Evolutionary conservation across 2,329 filamentous ascomycete species (phyloP).

Genomic region (Paraphaeosphaeria sporulosa): DNA sequence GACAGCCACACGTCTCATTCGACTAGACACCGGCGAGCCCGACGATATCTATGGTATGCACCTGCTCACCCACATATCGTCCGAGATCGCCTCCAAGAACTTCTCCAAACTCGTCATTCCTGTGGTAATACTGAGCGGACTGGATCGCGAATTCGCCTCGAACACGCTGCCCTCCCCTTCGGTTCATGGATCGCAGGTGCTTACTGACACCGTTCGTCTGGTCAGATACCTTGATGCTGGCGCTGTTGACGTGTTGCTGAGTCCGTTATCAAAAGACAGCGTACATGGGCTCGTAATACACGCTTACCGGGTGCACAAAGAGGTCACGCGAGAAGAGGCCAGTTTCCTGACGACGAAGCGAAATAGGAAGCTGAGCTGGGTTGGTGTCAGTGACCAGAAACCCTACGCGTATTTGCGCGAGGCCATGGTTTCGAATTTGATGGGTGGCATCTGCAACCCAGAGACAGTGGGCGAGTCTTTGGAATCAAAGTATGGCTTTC

Average conservation of each 20-base stretch:
- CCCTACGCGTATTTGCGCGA: conserved; percentile 90
- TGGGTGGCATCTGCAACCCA: conserved; percentile 85
- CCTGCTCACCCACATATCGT: conserved; percentile 51
- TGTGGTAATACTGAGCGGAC: conserved; percentile 49
- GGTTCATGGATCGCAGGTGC: conserved; percentile 45
- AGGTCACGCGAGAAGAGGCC: conserved; percentile 76
- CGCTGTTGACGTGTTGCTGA: conserved; percentile 83
- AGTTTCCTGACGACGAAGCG: conserved; percentile 75
- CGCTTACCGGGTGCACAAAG: conserved; percentile 82
- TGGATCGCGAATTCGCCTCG: conserved; percentile 43
- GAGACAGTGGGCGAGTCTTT: conserved; percentile 68
- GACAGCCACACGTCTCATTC: conserved; percentile 40
- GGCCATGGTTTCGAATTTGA: conserved; percentile 90
- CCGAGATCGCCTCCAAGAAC: conserved; percentile 51
- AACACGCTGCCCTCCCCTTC: conserved; percentile 42
- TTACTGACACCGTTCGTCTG: conserved; percentile 62
- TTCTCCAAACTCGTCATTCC: conserved; percentile 52
- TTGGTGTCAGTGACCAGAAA: conserved; percentile 83
- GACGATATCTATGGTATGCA: conserved; percentile 54
- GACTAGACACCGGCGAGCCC: conserved; percentile 45
- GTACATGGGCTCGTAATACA: conserved; percentile 81
- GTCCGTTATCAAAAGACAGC: conserved; percentile 76
- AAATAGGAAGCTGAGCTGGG: conserved; percentile 87
- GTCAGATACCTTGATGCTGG: conserved; percentile 83
- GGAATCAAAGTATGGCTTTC: conserved; percentile 63